Evolutionary conservation across 495 filamentous ascomycete genomes (phyloP), one percentile per base, ranked within the genome.

Genomic region (Extremus antarcticus): DNA sequence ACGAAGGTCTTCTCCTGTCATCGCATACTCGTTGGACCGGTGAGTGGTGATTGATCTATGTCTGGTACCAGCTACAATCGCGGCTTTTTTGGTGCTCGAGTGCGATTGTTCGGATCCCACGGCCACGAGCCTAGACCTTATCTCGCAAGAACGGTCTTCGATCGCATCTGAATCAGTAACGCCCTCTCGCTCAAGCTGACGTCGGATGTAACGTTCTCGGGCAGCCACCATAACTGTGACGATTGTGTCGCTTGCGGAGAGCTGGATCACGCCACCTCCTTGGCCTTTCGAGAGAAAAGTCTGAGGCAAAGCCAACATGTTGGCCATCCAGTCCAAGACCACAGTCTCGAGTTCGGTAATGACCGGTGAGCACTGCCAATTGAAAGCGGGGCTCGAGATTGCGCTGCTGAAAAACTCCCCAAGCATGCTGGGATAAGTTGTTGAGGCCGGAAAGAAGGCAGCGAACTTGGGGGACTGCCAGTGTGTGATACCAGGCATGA

Each of bases 341-440:
- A 94, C 81, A 0, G 92, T 96, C 73, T 98, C 92, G 43, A 98
- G 76, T 66, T 98, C 92, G 3, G 92, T 98, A n/a, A 92, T 83
- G 19, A 86, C 92, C 1, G 92, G 92, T 2, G 84, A 89, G 68
- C 91, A 96, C 47, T 96, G 79, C 92, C 92, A 98, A 70, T 96
- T 96, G 76, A 98, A 98, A 9, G 87, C 87, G 11, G 92, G 88
- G 2, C 86, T 87, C 8, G 81, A 90, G 66, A 97, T 89, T 2
- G 90, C 85, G 0, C 87, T 80, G 2, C 80, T 86, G 72, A 95
- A 98, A 68, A 98, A 82, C 70, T 98, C 92, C 3, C 90, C 92
- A 2, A 98, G 81, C 66, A 96, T 88, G 45, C 81, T 84, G 0
- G 92, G 90, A 70, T 85, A 96, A 39, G 84, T 84, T 47, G 83